phyloP scores from a whole-genome alignment of 2,329 filamentous ascomycete species.

The Gyromitra esculenta region DNA sequence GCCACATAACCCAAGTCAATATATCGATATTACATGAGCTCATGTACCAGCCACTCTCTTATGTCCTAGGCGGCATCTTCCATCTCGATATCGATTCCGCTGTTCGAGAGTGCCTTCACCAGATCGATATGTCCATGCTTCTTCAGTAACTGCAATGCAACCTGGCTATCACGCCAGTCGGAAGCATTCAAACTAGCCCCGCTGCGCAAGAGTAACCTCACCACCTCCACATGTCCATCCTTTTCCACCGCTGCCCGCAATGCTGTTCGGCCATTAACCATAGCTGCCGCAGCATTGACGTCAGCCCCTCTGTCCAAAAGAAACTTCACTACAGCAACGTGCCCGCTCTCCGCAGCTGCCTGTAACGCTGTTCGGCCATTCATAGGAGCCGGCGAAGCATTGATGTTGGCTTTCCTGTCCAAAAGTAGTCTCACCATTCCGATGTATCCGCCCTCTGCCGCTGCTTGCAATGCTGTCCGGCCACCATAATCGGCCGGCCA shows the following conservation, averaged over 20 bases:
- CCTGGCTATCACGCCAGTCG: too few relatives aligned
- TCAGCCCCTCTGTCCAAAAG: not conserved
- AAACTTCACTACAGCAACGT: not conserved
- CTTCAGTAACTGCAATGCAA: conserved; percentile 43
- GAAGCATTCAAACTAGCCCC: not conserved
- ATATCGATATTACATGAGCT: too few relatives aligned
- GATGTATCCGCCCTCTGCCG: not conserved
- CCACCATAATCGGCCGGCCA: not conserved
- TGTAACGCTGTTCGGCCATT: conserved; percentile 45
- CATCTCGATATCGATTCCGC: not conserved
- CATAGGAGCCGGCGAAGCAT: not conserved
- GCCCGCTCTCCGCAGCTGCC: not conserved
- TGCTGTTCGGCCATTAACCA: not conserved
- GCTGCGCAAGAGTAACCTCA: not conserved
- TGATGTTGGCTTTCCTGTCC: not conserved
- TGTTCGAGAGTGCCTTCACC: not conserved
- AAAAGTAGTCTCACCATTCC: not conserved
- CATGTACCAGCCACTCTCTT: too few relatives aligned
- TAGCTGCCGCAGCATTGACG: not conserved
- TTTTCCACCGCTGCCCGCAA: not conserved
- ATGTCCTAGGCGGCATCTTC: too few relatives aligned
- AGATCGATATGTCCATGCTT: not conserved
- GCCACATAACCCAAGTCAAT: too few relatives aligned
- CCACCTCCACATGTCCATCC: not conserved
- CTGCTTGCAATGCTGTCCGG: not conserved